A percentile compares a stretch with the other conserved stretches of the same genome.
phyloP scores from a whole-genome alignment of 108 stramenopile species.

The Chaetoceros tenuissimus region DNA sequence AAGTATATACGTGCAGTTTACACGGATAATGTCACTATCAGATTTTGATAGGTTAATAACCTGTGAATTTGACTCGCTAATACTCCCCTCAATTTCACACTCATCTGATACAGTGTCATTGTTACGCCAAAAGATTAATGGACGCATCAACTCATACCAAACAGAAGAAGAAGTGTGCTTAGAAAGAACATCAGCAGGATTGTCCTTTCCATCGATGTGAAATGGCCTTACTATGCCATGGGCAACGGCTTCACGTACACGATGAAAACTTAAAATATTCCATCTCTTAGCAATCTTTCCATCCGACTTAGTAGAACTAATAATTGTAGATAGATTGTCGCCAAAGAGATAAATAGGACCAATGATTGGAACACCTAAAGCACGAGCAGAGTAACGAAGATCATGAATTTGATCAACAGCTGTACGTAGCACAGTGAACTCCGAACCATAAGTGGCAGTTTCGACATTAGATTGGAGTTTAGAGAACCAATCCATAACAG shows the following conservation, averaged over 20 bases:
- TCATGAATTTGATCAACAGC: conserved; percentile 17
- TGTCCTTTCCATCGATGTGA: conserved; percentile 16
- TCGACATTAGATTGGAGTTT: conserved; percentile 22
- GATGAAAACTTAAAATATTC: conserved; percentile 27
- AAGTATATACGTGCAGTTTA: no score
- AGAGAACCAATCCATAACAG: conserved; percentile 15
- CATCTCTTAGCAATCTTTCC: conserved; percentile 28
- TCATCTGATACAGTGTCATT: no score
- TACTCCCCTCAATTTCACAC: no score
- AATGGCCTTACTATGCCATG: conserved; percentile 5
- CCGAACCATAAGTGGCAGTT: conserved; percentile 9
- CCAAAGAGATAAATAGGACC: conserved; percentile 9
- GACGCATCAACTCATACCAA: no score
- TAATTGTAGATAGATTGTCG: conserved; percentile 19
- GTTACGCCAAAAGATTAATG: neutral
- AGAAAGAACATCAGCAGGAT: conserved; percentile 37
- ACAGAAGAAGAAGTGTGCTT: conserved; percentile 11
- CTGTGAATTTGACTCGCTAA: no score
- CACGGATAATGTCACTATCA: no score
- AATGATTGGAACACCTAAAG: conserved; percentile 14
- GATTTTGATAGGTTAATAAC: no score
- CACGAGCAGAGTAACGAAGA: conserved; percentile 17
- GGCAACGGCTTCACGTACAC: conserved; percentile 28
- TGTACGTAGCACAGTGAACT: conserved; percentile 11
- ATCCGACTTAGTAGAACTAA: conserved; percentile 25